Conservation (phyloP, 768 basidiomycete genomes). For the Lyophyllum shimeji region DNA sequence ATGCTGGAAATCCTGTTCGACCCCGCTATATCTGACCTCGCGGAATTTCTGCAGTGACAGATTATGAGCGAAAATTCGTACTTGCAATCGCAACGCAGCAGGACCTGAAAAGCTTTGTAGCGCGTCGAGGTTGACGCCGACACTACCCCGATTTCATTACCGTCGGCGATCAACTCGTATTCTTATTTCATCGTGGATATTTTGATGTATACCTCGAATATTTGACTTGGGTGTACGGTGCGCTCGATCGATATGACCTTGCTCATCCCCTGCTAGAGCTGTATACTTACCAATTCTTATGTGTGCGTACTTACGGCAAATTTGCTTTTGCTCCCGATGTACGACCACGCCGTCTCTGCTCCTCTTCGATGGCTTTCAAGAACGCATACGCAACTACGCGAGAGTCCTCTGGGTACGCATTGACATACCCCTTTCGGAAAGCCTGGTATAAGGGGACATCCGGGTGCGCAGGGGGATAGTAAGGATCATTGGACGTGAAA, state of each 20-base stretch:
- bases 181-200: background rate
- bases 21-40: background rate
- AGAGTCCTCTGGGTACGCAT: constrained; percentile 15
- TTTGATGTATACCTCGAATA: background rate
- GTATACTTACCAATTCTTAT: background rate
- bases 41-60: constrained; percentile 64
- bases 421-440: constrained; percentile 23
- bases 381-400: constrained; percentile 1
- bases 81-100: constrained; percentile 76
- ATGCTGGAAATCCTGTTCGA: constrained; percentile 12
- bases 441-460: constrained; percentile 19
- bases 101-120: constrained; percentile 67
- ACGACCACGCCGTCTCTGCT: background rate
- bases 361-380: background rate
- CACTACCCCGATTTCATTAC: background rate
- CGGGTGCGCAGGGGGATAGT: constrained; percentile 27
- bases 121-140: constrained; percentile 42
- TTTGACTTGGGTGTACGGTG: background rate
- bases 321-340: background rate
- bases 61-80: constrained; percentile 78
- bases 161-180: background rate
- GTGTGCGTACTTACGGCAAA: background rate
- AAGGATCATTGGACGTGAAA: constrained; percentile 29
- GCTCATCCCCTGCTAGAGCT: background rate
- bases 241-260: background rate